Base-by-base conservation (phyloP, 176 grass and related monocot species). In the Aegilops bicornis region DNA sequence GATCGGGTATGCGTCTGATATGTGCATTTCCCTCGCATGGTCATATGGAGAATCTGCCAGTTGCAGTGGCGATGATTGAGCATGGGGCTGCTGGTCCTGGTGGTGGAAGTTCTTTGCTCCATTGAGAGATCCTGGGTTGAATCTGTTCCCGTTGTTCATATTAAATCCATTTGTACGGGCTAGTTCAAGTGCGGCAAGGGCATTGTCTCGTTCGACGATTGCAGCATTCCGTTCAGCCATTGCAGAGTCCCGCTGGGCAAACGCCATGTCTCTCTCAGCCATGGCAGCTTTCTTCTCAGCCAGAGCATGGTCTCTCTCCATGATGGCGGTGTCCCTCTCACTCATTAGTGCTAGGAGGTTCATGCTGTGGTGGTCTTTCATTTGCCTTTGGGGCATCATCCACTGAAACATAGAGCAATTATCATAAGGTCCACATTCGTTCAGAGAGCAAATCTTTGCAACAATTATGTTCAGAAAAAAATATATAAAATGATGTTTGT, bases 201-300 rank as follows among this genome's bases (percentile, higher is more conserved):
- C 91, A 80, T 98, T 91, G 86, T 98, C 91, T 61, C 95, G 88
- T 70, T 98, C 95, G 16, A 98, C 37, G 4, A 95, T 86, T 23
- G 95, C 95, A 78, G 69, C 62, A 84, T 98, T 90, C 73, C 95
- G 89, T 33, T 95, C 89, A 73, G 85, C 85, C 60, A 93, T 91
- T 58, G 95, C 95, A 79, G 95, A 81, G 86, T 98, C 93, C 71
- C 95, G 93, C 72, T 98, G 91, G 25, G 63, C 71, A 35, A 95
- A 89, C 4, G 93, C 95, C 76, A 95, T 91, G 63, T 98, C 95
- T 60, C 85, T 89, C 85, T 98, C 93, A 56, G 93, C 91, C 69
- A 95, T 65, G 22, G 93, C 93, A 78, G 93, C 93, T 89, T 93
- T 98, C 84, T 84, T 98, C 79, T 98, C 93, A n/a, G 89, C 91